These are phyloP conservation scores for Penicillium salamii DNA, from an alignment of 495 filamentous ascomycete species.

Conservation along the genomic window DNA sequence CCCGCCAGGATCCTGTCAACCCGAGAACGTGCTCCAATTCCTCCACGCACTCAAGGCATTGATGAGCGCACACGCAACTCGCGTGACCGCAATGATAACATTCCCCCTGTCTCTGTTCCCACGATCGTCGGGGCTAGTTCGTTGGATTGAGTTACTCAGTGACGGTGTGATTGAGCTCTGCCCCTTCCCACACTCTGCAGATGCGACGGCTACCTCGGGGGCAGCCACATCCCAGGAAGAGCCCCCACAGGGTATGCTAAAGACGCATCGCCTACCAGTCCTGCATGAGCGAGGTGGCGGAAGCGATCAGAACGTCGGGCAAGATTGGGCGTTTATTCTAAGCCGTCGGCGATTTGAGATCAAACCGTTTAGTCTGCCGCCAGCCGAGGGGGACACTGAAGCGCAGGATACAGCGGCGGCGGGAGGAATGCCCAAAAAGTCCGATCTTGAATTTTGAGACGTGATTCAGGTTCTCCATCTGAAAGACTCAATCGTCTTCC, in stretches of 20 bases:
- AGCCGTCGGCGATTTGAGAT: constrained; percentile 82
- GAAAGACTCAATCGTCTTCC: constrained; percentile 35
- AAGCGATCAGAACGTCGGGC: constrained; percentile 63
- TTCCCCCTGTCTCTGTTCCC: constrained; percentile 80
- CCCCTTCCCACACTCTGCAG: constrained; percentile 71
- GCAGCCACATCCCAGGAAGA: constrained; percentile 60
- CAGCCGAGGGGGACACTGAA: constrained; percentile 75
- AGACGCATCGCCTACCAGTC: constrained; percentile 76
- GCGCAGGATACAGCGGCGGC: constrained; percentile 55
- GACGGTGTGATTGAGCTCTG: constrained; percentile 88
- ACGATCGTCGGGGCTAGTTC: constrained; percentile 69
- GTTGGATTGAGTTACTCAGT: constrained; percentile 83
- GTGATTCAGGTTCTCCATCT: neutral
- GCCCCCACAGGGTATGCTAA: constrained; percentile 80
- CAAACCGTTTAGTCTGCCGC: constrained; percentile 85
- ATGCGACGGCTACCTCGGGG: constrained; percentile 52
- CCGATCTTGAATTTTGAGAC: constrained; percentile 69
- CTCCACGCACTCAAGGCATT: constrained; percentile 76
- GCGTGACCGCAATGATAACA: constrained; percentile 72
- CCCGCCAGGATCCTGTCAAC: constrained; percentile 60
- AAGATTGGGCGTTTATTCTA: constrained; percentile 86
- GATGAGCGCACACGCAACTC: constrained; percentile 60
- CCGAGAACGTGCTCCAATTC: constrained; percentile 76
- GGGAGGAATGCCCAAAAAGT: constrained; percentile 55
- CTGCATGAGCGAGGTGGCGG: constrained; percentile 85